Evolutionary conservation across 108 stramenopile genomes (phyloP).

Genomic region (Aurantiochytrium sp.): DNA sequence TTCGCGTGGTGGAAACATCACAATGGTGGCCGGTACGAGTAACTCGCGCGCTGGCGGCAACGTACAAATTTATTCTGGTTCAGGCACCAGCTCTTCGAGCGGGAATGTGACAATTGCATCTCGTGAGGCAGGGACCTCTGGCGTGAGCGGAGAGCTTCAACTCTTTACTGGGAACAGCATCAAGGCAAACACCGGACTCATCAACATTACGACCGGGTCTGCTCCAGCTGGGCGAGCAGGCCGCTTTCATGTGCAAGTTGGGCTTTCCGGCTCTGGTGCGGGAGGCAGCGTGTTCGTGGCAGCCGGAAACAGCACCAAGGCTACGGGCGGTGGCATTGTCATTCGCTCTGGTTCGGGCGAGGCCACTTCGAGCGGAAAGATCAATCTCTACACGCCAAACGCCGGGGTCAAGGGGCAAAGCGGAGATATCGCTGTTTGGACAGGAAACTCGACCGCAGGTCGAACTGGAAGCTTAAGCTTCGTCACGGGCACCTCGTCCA

Average conservation of each 20-base stretch:
- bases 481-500: neutral
- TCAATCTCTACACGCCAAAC: constrained; percentile 18
- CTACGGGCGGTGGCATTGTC: neutral
- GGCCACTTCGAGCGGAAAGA: constrained; percentile 25
- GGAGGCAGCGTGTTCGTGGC: constrained; percentile 9
- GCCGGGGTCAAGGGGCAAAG: constrained; percentile 32
- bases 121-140: constrained; percentile 24
- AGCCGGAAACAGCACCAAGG: constrained; percentile 20
- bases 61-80: neutral
- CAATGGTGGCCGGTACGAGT: neutral
- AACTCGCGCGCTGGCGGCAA: neutral
- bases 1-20: neutral
- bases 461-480: neutral
- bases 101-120: constrained; percentile 23
- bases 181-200: neutral
- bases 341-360: neutral
- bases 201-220: constrained; percentile 26
- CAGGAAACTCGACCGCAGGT: constrained; percentile 28
- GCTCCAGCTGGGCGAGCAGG: constrained; percentile 20
- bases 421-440: constrained; percentile 22
- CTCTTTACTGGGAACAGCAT: neutral
- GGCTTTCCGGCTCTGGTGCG: constrained; percentile 12
- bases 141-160: constrained; percentile 2
- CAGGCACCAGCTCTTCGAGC: neutral
- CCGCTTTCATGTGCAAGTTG: constrained; percentile 8